A percentile compares a stretch with the other conserved stretches of the same genome.
Evolutionary conservation across 2,329 filamentous ascomycete species (phyloP).

Genomic region (Clonostachys rhizophaga): DNA sequence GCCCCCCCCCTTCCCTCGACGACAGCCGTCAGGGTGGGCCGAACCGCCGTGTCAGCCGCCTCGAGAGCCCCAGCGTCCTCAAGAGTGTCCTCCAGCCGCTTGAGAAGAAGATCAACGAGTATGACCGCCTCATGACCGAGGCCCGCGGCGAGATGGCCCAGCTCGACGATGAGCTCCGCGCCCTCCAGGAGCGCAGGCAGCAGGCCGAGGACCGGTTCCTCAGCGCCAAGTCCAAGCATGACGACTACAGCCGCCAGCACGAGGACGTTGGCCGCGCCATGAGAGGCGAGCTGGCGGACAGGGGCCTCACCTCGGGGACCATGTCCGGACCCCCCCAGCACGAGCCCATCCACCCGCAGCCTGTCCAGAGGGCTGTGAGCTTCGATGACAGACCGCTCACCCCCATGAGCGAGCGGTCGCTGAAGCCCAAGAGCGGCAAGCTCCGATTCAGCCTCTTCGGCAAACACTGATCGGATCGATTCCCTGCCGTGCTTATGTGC

Average conservation of each 20-base stretch:
- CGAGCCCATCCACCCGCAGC: too few species aligned
- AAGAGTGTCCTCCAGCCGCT: conserved; percentile 38
- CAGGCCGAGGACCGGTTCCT: conserved; percentile 32
- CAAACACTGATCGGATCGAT: too few species aligned
- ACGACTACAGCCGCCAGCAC: conserved; percentile 36
- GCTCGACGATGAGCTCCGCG: conserved; percentile 35
- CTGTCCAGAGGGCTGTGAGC: too few species aligned
- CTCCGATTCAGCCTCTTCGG: too few species aligned
- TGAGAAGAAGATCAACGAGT: conserved; percentile 37
- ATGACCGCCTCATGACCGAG: conserved; percentile 31
- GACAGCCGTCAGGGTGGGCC: conserved; percentile 7
- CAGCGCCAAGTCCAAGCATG: conserved; percentile 36
- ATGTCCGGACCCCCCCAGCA: too few species aligned
- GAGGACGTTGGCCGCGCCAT: conserved; percentile 33
- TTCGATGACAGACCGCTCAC: too few species aligned
- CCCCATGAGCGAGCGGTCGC: too few species aligned
- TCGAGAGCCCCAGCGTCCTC: conserved; percentile 35
- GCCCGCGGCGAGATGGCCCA: conserved; percentile 33
- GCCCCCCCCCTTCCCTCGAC: not conserved
- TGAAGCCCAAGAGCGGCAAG: too few species aligned
- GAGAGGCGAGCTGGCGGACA: conserved; percentile 23
- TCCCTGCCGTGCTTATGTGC: too few species aligned
- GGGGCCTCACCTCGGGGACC: not conserved
- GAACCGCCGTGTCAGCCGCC: conserved; percentile 23
- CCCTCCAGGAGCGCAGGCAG: conserved; percentile 31